Percentiles rank a stretch among this genome's conserved stretches.
phyloP scores from a whole-genome alignment of 257 asterid species.

The Ehretia macrophylla region DNA sequence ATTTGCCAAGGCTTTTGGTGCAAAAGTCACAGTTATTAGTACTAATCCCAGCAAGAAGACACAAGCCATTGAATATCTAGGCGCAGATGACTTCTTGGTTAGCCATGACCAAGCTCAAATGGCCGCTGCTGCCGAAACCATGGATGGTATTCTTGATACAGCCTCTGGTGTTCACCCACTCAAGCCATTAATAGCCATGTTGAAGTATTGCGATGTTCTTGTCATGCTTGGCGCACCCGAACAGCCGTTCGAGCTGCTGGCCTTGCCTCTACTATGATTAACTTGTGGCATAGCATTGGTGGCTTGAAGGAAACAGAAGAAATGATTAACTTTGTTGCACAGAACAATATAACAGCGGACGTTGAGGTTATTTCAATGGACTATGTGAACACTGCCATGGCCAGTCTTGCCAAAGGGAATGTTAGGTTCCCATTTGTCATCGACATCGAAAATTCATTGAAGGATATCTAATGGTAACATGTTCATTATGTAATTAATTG shows the following conservation, averaged over 20 bases:
- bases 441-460: slow-evolving; percentile 9
- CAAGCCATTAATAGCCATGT: not conserved
- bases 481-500: no score
- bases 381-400: slow-evolving; percentile 10
- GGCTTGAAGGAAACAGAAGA: slow-evolving; percentile 15
- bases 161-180: slow-evolving; percentile 9
- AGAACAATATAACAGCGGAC: slow-evolving; percentile 8
- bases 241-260: slow-evolving; percentile 14
- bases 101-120: slow-evolving; percentile 7
- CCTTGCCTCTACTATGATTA: not conserved
- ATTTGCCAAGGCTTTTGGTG: slow-evolving; percentile 22
- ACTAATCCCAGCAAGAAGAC: slow-evolving; percentile 5
- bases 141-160: slow-evolving; percentile 22
- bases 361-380: slow-evolving; percentile 8
- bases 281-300: slow-evolving; percentile 6
- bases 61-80: slow-evolving; percentile 6
- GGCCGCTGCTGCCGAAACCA: not conserved
- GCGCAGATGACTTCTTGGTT: slow-evolving; percentile 9
- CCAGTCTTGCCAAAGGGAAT: slow-evolving; percentile 8
- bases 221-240: slow-evolving; percentile 8
- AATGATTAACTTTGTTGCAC: slow-evolving; percentile 15
- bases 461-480: not conserved
- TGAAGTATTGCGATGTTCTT: slow-evolving; percentile 7
- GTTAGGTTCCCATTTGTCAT: slow-evolving; percentile 8
- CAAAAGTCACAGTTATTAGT: slow-evolving; percentile 14